A percentile compares a stretch with the other conserved stretches of the same genome.
Conservation (phyloP, 2,329 filamentous ascomycete genomes). For the Rosellinia necatrix region DNA sequence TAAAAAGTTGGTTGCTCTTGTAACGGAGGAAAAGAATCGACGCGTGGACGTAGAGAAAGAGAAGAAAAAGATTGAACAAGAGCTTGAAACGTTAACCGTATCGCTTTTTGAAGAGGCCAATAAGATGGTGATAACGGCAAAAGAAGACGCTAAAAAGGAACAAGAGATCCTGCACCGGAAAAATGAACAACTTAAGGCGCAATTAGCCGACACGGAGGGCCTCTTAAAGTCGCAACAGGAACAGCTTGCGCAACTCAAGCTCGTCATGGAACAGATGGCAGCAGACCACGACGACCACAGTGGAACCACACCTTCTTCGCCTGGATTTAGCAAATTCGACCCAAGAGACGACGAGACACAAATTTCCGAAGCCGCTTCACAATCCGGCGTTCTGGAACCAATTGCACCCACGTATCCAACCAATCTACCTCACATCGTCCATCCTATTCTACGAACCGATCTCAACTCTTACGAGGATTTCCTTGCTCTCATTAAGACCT, state of each 20-base stretch:
- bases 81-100: slow-evolving; percentile 86
- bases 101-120: slow-evolving; percentile 98
- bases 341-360: slow-evolving; percentile 51
- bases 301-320: slow-evolving; percentile 81
- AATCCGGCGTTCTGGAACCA: slow-evolving; percentile 49
- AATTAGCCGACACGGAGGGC: slow-evolving; percentile 84
- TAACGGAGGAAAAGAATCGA: slow-evolving; percentile 68
- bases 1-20: slow-evolving; percentile 57
- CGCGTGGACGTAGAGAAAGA: slow-evolving; percentile 72
- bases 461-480: slow-evolving; percentile 85
- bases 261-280: slow-evolving; percentile 86
- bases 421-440: slow-evolving; percentile 81
- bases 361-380: slow-evolving; percentile 43
- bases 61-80: slow-evolving; percentile 88
- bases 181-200: slow-evolving; percentile 84
- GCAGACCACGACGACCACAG: slow-evolving; percentile 73
- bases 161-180: slow-evolving; percentile 80
- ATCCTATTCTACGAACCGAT: slow-evolving; percentile 82
- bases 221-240: slow-evolving; percentile 90
- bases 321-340: slow-evolving; percentile 74
- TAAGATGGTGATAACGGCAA: slow-evolving; percentile 92
- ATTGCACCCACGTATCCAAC: slow-evolving; percentile 62
- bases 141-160: slow-evolving; percentile 85
- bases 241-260: slow-evolving; percentile 87
- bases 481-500: slow-evolving; percentile 71